Conservation (phyloP, 306 rosid species). For the Sophora flavescens region DNA sequence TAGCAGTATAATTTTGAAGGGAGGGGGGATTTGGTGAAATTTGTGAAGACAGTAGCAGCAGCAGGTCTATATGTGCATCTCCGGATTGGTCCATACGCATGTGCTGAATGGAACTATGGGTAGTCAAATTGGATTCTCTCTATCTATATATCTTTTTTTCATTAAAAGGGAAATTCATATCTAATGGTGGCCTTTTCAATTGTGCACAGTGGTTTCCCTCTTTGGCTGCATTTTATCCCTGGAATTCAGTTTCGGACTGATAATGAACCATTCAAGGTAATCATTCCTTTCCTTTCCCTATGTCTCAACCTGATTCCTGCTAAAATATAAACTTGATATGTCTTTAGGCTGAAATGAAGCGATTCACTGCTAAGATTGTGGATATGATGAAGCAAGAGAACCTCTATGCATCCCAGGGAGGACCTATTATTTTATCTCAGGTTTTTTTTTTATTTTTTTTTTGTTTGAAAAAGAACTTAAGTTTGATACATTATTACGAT, state of each 20-base stretch:
- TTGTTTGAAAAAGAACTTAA: too few relatives aligned
- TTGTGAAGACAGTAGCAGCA: conserved; percentile 79
- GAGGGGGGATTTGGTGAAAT: conserved; percentile 75
- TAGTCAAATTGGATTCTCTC: conserved; percentile 26
- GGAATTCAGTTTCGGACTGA: conserved; percentile 84
- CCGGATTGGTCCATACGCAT: conserved; percentile 93
- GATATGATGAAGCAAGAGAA: conserved; percentile 85
- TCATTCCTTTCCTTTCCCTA: not conserved
- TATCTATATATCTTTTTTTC: not conserved
- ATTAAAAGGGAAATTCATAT: not conserved
- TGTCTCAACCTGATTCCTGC: conserved; percentile 7
- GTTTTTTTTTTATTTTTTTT: conserved; percentile 42
- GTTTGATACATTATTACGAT: too few relatives aligned
- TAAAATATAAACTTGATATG: not conserved
- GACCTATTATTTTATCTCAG: conserved; percentile 96
- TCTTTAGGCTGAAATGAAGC: conserved; percentile 87
- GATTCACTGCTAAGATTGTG: conserved; percentile 82
- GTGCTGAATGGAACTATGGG: conserved; percentile 99
- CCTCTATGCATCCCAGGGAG: conserved; percentile 92
- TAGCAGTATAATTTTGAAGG: conserved; percentile 85
- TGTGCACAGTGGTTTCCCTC: conserved; percentile 83
- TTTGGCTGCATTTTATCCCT: conserved; percentile 88
- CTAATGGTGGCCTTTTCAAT: conserved; percentile 16
- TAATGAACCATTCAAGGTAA: conserved; percentile 84
- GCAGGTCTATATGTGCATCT: conserved; percentile 90